Conservation (phyloP, 164 flowering plant genomes). For the Vitis vinifera region ASM3070453v1 NC_081819.1:21377001-21377500, state of each 20-base stretch:
- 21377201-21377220: constrained; percentile 96
- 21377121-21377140: constrained; percentile 99
- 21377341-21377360: constrained; percentile 84
- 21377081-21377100: constrained; percentile 96
- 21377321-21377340: constrained; percentile 99
- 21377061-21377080: constrained; percentile 95
- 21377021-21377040: constrained; percentile 53
- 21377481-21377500: constrained; percentile 90
- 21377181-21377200: constrained; percentile 98
- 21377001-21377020: too few species aligned
- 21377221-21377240: constrained; percentile 93
- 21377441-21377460: constrained; percentile 95
- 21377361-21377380: constrained; percentile 91
- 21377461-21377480: constrained; percentile 90
- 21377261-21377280: constrained; percentile 95
- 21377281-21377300: constrained; percentile 98
- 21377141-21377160: constrained; percentile 99
- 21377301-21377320: constrained; percentile 98
- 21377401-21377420: constrained; percentile 2
- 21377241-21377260: constrained; percentile 99
- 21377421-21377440: constrained; percentile 91
- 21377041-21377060: constrained; percentile 97
- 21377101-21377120: constrained; percentile 91
- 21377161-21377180: constrained; percentile 98
- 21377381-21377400: constrained; percentile 95